These are phyloP conservation scores for Cephalotrichum gorgonifer DNA, from an alignment of 2,329 filamentous ascomycete genomes.

Conservation along the genomic window DNA sequence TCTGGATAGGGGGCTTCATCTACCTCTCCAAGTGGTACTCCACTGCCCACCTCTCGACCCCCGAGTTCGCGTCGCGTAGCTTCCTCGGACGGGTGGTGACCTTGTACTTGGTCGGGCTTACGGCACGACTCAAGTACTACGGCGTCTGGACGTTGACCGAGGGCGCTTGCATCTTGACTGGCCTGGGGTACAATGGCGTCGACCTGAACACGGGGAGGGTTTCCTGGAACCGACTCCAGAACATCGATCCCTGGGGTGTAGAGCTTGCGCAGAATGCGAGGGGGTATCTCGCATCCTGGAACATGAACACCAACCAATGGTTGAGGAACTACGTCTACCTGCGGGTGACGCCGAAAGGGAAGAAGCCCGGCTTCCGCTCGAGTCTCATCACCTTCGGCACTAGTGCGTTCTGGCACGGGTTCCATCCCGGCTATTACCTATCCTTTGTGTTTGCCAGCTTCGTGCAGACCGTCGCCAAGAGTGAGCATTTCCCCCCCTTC, in stretches of 20 bases:
- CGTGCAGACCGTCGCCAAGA: conserved; percentile 87
- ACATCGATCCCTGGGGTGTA: conserved; percentile 76
- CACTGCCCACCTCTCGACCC: conserved; percentile 50
- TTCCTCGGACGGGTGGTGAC: conserved; percentile 67
- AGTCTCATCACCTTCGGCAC: conserved; percentile 90
- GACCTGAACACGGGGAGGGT: conserved; percentile 77
- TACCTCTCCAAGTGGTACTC: conserved; percentile 60
- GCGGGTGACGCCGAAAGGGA: conserved; percentile 85
- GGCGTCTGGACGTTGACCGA: conserved; percentile 91
- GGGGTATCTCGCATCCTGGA: conserved; percentile 86
- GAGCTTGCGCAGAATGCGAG: conserved; percentile 91
- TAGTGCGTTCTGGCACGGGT: conserved; percentile 95
- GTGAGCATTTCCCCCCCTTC: conserved; percentile 35
- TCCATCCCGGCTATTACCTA: conserved; percentile 94
- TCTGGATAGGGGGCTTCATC: conserved; percentile 74
- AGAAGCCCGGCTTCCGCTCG: conserved; percentile 92
- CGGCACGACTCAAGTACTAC: conserved; percentile 86
- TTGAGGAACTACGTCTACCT: conserved; percentile 92
- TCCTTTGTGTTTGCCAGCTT: conserved; percentile 83
- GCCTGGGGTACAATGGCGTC: conserved; percentile 88
- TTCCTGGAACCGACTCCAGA: conserved; percentile 79
- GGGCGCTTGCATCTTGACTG: conserved; percentile 86
- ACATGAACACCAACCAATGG: conserved; percentile 98
- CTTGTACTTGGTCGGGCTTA: conserved; percentile 75
- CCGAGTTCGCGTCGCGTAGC: conserved; percentile 55